Evolutionary conservation across 2,329 filamentous ascomycete genomes (phyloP).

Genomic region (Colletotrichum tofieldiae): DNA sequence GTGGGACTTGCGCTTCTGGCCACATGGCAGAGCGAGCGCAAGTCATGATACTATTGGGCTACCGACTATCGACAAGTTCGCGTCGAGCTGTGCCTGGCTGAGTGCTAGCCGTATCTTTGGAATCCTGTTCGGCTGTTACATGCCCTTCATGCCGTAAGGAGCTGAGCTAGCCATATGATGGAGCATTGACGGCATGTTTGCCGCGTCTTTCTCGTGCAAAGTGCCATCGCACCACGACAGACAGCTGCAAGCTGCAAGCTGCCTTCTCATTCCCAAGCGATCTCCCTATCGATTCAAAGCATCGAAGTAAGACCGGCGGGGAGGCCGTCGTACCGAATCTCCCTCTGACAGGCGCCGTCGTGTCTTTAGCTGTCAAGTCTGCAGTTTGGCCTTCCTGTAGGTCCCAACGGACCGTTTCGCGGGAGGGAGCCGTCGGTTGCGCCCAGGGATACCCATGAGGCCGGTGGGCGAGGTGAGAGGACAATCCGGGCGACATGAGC

Average conservation of each 20-base stretch:
- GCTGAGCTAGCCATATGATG: conserved; percentile 18
- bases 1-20: conserved; percentile 5
- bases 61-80: conserved; percentile 32
- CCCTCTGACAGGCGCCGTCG: conserved; percentile 15
- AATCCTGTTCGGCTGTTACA: conserved; percentile 22
- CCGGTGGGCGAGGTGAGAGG: background rate
- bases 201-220: conserved; percentile 13
- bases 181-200: conserved; percentile 33
- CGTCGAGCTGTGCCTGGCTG: conserved; percentile 18
- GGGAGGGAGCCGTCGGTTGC: conserved; percentile 16
- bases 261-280: conserved; percentile 29
- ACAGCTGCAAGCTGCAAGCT: conserved; percentile 39
- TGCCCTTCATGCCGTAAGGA: background rate
- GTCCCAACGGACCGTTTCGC: conserved; percentile 32
- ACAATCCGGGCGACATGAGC: background rate
- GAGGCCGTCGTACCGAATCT: conserved; percentile 28
- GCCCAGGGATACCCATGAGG: background rate
- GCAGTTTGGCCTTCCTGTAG: conserved; percentile 23
- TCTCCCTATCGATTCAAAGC: conserved; percentile 8
- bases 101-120: conserved; percentile 19
- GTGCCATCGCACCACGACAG: conserved; percentile 18
- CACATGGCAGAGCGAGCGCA: conserved; percentile 33
- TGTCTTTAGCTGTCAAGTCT: conserved; percentile 24
- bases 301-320: conserved; percentile 1
- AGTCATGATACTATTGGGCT: conserved; percentile 16